These are phyloP conservation scores for Picochlorum sp. DNA, from an alignment of 139 green algal species.

Conservation along the genomic window DNA sequence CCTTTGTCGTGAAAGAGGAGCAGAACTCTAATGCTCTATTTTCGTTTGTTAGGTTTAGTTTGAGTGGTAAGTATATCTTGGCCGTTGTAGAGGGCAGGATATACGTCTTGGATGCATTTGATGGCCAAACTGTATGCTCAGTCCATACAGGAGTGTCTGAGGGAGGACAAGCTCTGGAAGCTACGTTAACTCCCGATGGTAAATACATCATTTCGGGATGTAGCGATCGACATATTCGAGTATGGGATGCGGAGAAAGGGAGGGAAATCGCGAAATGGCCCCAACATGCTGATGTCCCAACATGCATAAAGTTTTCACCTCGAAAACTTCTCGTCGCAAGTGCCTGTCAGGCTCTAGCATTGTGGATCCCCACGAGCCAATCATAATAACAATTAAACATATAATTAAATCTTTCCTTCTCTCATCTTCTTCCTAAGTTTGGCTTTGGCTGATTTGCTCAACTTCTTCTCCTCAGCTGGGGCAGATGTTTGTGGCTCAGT, in stretches of 20 bases:
- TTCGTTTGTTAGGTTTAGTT: constrained; percentile 60
- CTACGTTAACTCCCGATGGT: constrained; percentile 68
- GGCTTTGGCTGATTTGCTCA: constrained; percentile 25
- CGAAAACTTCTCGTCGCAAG: constrained; percentile 64
- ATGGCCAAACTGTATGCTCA: constrained; percentile 27
- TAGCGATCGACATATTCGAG: constrained; percentile 53
- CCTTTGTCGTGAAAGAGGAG: constrained; percentile 58
- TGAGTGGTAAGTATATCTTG: constrained; percentile 71
- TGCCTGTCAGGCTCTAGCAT: constrained; percentile 55
- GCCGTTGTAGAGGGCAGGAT: constrained; percentile 53
- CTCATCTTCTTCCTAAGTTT: constrained; percentile 37
- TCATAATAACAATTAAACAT: neutral
- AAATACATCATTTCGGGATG: constrained; percentile 68
- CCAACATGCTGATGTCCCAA: constrained; percentile 57
- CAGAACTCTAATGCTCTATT: constrained; percentile 40
- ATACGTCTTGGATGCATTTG: constrained; percentile 78
- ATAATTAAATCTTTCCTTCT: constrained; percentile 26
- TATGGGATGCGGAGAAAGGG: constrained; percentile 50
- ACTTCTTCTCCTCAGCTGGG: constrained; percentile 13
- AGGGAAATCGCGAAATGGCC: constrained; percentile 50
- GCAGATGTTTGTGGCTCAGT: constrained; percentile 2
- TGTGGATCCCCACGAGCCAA: constrained; percentile 66
- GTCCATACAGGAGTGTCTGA: constrained; percentile 44
- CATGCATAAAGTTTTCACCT: constrained; percentile 59
- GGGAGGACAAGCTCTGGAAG: constrained; percentile 45